A percentile compares a stretch with the other conserved stretches of the same genome.
These are phyloP conservation scores for Pichia sp. DNA, from an alignment of 1,139 yeast species.

Conservation along the genomic window DNA sequence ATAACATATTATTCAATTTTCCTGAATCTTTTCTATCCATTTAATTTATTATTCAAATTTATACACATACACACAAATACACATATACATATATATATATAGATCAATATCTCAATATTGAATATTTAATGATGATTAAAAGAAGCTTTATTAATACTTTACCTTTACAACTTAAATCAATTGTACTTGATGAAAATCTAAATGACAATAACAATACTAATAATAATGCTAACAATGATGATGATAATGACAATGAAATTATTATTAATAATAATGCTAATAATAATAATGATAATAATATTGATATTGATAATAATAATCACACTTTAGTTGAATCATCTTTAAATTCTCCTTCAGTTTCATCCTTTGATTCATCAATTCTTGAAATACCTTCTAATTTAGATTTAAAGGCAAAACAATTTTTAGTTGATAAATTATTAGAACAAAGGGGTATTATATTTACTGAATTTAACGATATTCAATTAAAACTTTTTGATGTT, in stretches of 20 bases:
- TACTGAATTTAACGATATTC: conserved; percentile 23
- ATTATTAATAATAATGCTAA: no score
- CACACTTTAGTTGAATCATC: neutral
- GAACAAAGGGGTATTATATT: conserved; percentile 25
- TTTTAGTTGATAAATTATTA: conserved; percentile 15
- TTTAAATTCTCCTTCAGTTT: neutral
- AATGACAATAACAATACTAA: neutral
- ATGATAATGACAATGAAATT: no score
- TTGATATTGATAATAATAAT: neutral
- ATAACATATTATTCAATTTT: neutral
- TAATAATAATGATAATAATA: neutral
- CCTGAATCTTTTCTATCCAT: neutral
- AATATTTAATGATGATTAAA: conserved; percentile 5
- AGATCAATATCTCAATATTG: no score
- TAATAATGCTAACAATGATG: no score
- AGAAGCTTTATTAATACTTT: conserved; percentile 18
- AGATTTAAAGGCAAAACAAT: conserved; percentile 12
- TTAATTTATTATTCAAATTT: no score
- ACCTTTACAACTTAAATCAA: conserved; percentile 14
- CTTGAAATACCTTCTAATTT: neutral
- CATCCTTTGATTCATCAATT: conserved; percentile 10
- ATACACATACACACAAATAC: neutral
- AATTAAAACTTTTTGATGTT: conserved; percentile 25
- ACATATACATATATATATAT: no score
- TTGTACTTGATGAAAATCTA: conserved; percentile 6